Base-by-base conservation (phyloP, 495 filamentous ascomycete species). In the Neurospora sp. region DNA sequence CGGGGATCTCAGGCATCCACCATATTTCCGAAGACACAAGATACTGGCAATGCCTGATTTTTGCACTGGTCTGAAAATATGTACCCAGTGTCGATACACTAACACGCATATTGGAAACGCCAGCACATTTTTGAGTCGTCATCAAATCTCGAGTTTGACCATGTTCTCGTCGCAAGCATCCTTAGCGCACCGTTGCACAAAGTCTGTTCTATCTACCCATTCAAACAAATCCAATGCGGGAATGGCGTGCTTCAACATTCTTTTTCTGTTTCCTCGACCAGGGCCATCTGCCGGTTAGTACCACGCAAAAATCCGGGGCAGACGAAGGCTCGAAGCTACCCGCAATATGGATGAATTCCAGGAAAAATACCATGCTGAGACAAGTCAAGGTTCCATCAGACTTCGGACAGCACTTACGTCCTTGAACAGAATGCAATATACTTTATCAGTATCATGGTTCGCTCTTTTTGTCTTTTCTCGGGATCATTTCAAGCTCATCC, bases 331-430 rank as follows among this genome's bases (percentile, higher is more conserved):
- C 37, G 37, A 38, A 31, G 16, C 38, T 37, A 27, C 39, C n/a
- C 44, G 62, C 72, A 73, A 73, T 73, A 18, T 73, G 72, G 72
- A 71, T 70, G 40, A 72, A 72, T 72, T 62, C 40, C 27, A 62
- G 12, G n/a, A 18, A 72, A 59, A 48, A 14, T 39, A 42, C 31
- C 35, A 54, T n/a, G 41, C 6, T 23, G n/a, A 48, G 42, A 46
- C 12, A 20, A 41, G 70, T 27, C 39, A 35, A 35, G 70, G 41
- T 54, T 31, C 9, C 11, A 35, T 16, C 70, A 27, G 41, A 62
- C 18, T 62, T 38, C 12, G 11, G 42, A 59, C 42, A 14, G 70
- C 12, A 35, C n/a, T 66, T 3, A 62, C 35, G 7, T 35, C 14
- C 8, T 16, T 62, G 27, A 35, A 62, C 12, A 14, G 12, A 62